These are phyloP conservation scores for Barnettozyma botsteinii DNA, from an alignment of 805 yeast species.

Conservation along the genomic window DNA sequence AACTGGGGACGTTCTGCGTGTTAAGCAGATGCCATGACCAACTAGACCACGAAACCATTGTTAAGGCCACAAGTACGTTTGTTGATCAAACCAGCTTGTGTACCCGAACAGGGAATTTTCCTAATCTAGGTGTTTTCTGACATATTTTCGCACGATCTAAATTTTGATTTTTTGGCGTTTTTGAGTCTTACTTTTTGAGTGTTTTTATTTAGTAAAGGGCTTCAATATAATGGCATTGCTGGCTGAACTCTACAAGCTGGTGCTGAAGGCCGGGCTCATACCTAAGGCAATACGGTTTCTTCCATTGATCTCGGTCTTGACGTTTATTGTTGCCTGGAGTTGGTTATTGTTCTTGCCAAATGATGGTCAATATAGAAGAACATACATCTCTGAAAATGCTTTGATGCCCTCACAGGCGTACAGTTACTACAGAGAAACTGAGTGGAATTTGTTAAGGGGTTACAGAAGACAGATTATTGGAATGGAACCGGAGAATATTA, in stretches of 20 bases:
- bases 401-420: conserved; percentile 94
- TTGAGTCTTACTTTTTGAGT: background rate
- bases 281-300: conserved; percentile 38
- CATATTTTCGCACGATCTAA: too few species aligned
- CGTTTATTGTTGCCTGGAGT: conserved; percentile 41
- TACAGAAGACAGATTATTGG: conserved; percentile 47
- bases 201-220: too few species aligned
- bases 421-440: conserved; percentile 86
- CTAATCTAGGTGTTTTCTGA: too few species aligned
- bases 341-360: conserved; percentile 67
- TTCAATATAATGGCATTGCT: conserved; percentile 37
- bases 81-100: background rate
- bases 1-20: conserved; percentile 99
- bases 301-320: conserved; percentile 38
- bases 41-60: conserved; percentile 95
- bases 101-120: too few species aligned
- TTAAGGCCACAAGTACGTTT: background rate
- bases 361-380: conserved; percentile 74
- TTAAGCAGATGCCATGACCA: conserved; percentile 99
- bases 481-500: conserved; percentile 24
- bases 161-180: background rate
- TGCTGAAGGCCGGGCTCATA: conserved; percentile 40
- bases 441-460: conserved; percentile 89
- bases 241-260: conserved; percentile 38
- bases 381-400: conserved; percentile 94